A percentile compares a stretch with the other conserved stretches of the same genome.
Conservation (phyloP, 2,329 filamentous ascomycete genomes). For the Bipolaris gigantea region DNA sequence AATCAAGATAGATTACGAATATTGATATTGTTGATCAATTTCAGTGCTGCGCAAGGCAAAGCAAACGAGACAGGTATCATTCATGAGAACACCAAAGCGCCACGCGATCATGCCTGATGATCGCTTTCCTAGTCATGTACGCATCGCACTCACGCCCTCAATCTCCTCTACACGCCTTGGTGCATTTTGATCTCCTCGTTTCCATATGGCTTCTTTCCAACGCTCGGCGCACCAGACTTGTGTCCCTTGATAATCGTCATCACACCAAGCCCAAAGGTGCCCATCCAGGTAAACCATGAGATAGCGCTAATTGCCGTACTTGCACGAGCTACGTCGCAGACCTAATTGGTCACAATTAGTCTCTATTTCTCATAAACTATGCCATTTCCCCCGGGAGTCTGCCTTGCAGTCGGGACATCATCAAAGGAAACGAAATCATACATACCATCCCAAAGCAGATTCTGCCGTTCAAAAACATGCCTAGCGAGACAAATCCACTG, state of each 20-base stretch:
- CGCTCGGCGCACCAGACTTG: not conserved
- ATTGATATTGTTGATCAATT: not conserved
- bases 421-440: not conserved
- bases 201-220: conserved; percentile 17
- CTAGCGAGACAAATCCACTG: conserved; percentile 77
- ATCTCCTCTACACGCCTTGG: conserved; percentile 43
- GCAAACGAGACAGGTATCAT: conserved; percentile 1
- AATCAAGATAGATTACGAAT: no score
- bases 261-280: conserved; percentile 36
- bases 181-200: conserved; percentile 43
- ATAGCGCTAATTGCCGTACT: conserved; percentile 69
- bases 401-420: not conserved
- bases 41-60: conserved; percentile 2
- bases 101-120: conserved; percentile 30
- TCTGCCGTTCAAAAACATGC: conserved; percentile 63
- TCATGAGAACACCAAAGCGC: conserved; percentile 2
- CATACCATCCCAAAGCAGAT: conserved; percentile 53
- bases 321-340: conserved; percentile 65
- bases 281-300: conserved; percentile 57
- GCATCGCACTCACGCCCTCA: not conserved
- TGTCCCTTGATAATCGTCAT: conserved; percentile 39
- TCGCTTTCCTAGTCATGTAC: not conserved
- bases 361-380: not conserved
- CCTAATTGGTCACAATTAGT: conserved; percentile 18
- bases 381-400: not conserved